Evolutionary conservation across 148 eudicot genomes (phyloP).

Genomic region (Limonium bicolor): DNA sequence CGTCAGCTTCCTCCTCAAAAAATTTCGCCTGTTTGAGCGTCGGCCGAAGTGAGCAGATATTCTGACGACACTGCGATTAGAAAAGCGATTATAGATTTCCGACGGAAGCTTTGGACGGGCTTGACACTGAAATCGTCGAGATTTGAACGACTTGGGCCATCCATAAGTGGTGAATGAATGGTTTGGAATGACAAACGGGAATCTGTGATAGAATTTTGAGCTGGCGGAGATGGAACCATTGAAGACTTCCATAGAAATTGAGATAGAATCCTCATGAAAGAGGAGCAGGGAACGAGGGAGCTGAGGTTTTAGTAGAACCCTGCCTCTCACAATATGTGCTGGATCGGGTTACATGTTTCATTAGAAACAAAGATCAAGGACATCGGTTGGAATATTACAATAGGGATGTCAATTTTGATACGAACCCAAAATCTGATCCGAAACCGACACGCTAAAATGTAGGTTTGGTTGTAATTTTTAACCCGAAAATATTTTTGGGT

Average conservation of each 20-base stretch:
- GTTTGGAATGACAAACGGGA: slow-evolving; percentile 10
- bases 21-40: slow-evolving; percentile 39
- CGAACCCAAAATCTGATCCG: no score
- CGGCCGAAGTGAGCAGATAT: slow-evolving; percentile 38
- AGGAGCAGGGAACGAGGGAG: no score
- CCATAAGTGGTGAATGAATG: slow-evolving; percentile 11
- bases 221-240: slow-evolving; percentile 6
- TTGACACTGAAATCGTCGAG: slow-evolving; percentile 14
- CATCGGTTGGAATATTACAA: no score
- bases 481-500: no score
- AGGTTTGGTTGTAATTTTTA: no score
- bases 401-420: no score
- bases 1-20: slow-evolving; percentile 54
- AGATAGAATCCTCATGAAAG: no score
- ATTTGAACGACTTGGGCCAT: slow-evolving; percentile 14
- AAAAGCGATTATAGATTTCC: slow-evolving; percentile 8
- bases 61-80: slow-evolving; percentile 11
- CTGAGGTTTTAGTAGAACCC: no score
- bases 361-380: no score
- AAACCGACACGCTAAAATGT: no score
- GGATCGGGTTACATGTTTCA: no score
- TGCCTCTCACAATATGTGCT: no score
- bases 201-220: slow-evolving; percentile 1
- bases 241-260: slow-evolving; percentile 42
- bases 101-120: slow-evolving; percentile 5